Conservation (phyloP, 139 green algal species). For the Chlorella sp. region DNA sequence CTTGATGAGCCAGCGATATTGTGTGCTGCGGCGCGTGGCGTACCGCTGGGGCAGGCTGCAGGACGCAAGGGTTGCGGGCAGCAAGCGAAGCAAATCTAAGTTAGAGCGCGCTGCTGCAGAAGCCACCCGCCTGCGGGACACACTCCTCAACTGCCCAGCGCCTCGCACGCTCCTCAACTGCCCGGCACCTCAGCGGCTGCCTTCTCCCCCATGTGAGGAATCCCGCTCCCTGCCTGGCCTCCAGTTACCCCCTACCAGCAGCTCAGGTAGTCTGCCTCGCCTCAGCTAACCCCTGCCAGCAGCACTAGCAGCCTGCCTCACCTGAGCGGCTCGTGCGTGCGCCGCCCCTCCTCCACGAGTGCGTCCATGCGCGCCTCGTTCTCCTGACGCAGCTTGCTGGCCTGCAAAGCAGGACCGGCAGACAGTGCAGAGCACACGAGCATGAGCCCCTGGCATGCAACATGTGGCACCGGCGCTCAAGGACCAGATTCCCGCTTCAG, state of each 20-base stretch:
- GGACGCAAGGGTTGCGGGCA: too few relatives aligned
- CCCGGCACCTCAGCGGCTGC: too few relatives aligned
- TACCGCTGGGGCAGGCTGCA: too few relatives aligned
- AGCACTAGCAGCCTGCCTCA: not conserved
- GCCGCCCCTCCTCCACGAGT: slow-evolving; percentile 28
- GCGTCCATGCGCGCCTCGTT: slow-evolving; percentile 36
- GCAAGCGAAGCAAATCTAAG: too few relatives aligned
- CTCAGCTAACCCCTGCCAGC: too few relatives aligned
- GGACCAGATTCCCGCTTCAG: too few relatives aligned
- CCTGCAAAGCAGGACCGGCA: slow-evolving; percentile 23
- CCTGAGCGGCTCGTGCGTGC: slow-evolving; percentile 37
- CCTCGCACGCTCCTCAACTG: too few relatives aligned
- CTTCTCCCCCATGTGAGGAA: too few relatives aligned
- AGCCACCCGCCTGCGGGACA: slow-evolving; percentile 50
- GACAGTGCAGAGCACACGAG: not conserved
- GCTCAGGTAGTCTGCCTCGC: slow-evolving; percentile 7
- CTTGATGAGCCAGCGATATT: not conserved
- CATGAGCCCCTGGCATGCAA: not conserved
- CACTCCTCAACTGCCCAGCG: slow-evolving; percentile 7
- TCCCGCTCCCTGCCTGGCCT: too few relatives aligned
- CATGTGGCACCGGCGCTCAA: not conserved
- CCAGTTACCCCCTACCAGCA: too few relatives aligned
- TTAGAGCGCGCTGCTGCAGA: too few relatives aligned
- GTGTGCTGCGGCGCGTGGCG: too few relatives aligned
- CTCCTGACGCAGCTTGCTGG: slow-evolving; percentile 38